Base-by-base conservation (phyloP, 2,329 filamentous ascomycete species). In the Colletotrichum sp. region DNA sequence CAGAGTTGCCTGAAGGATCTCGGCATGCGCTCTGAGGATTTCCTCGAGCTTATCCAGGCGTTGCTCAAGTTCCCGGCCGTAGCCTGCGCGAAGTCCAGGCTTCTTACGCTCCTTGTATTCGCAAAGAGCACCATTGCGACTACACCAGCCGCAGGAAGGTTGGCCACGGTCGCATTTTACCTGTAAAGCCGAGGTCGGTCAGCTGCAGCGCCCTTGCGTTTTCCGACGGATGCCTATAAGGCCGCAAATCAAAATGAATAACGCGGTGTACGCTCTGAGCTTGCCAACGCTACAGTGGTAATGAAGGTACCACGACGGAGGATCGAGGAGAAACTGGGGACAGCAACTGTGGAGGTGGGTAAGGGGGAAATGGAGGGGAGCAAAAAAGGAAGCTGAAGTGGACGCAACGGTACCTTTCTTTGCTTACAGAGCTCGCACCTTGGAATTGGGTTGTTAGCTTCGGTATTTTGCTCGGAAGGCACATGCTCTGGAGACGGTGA, bases 401-500 rank as follows among this genome's bases (percentile, higher is more conserved):
- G 14, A 55, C 80, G 83, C 70, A 84, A 61, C 81, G 83, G 71
- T 85, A 95, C 94, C 89, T 96, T 96, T 86, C 95, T 89, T 83
- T 94, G 92, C 85, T 96, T 96, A 87, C 94, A 95, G 68, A 94
- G 89, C 85, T 96, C 95, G 82, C 95, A 93, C 81, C 92, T 93
- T 84, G 81, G 81, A 63, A 83, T 78, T 13, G 74, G 39, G 69
- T 77, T 76, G 80, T 89, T 84, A 88, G 87, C 80, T 78, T 82
- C 79, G 68, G 72, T 69, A 36, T 79, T 79, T 48, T 79, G 75
- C 60, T 79, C 75, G 39, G 57, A 57, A 34, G 68, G 68, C 70
- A 77, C 67, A 76, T 73, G 60, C 70, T 72, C 68, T 65, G 79
- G 76, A 34, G 72, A 78, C n/a, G 78, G 71, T 59, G 74, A 61